Base-by-base conservation (phyloP, 345 rosid species). In the Ricinus communis region DNA sequence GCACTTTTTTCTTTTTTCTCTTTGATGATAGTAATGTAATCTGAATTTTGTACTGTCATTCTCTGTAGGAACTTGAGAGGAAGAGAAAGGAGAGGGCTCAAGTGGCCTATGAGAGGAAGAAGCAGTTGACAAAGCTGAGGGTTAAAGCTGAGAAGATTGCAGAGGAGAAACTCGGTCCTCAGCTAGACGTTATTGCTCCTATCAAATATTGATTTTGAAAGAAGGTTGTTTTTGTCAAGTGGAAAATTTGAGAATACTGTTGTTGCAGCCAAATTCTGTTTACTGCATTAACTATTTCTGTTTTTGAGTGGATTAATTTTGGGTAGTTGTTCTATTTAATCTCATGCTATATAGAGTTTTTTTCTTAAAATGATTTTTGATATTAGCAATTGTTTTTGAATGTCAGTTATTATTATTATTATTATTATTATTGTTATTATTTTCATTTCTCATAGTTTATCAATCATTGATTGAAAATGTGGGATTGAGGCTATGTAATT, bases 81-180 rank as follows among this genome's bases (percentile, higher is more conserved):
- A 93, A 88, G 98, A 88, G 98, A 77, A 93, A 93, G 81, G 96
- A 93, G 70, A 90, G 84, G 76, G 63, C 94, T 46, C 87, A 90
- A 72, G 77, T 84, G 46, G 75, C 64, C 1, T 92, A 90, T 31
- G 94, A 93, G 82, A 83, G 90, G 74, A 93, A 85, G 86, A 93
- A 93, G 88, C 93, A 88, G 78, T 74, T 93, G 69, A 81, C 63
- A 74, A 93, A 93, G 65, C 88, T 93, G 58, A 84, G 90, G 80
- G 80, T 81, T 15, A 92, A 90, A 81, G 97, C 94, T 45, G 96
- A 88, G 84, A 88, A 86, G 75, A 80, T 72, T 47, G 96, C 89
- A 0, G 94, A 90, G 70, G 97, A 88, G 80, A 90, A 90, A 76
- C 93, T 93, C 41, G 96, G 94, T 33, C 61, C 93, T 43, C 93